Evolutionary conservation across 495 filamentous ascomycete species (phyloP), one percentile per base, ranked within the genome.

Genomic region (Podospora pseudoanserina): DNA sequence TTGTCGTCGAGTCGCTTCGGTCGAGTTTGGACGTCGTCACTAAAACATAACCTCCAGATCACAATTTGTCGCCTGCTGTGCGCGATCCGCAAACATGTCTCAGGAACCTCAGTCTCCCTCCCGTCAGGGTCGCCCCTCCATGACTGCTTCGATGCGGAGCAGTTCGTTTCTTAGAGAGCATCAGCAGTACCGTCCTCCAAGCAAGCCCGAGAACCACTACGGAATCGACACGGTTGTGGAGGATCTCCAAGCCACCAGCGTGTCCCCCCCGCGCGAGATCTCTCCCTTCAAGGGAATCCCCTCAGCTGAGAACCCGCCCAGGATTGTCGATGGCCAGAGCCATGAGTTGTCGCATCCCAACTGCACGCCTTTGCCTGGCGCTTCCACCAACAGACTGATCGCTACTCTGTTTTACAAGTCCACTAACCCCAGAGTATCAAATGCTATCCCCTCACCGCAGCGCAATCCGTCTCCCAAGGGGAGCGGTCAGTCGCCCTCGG

Each of bases 341-440:
- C 86, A 88, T 72, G 80, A 83, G 27, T 75, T 88, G 63, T 83
- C 85, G 44, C 86, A 88, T 65, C 78, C 80, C 1, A 83, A 84
- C 74, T 89, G 87, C 72, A 83, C 83, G 32, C 77, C 84, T 15
- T 67, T 78, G 3, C 74, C 78, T 6, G 83, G 82, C 5, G 70
- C 73, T 32, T 72, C 61, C 27, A 76, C 79, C 27, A 79, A 82
- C 55, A 73, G 78, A 30, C 73, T 94, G 15, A 76, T 92, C 39
- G 90, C 90, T 1, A 91, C 89, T 0, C 72, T 92, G 32, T 87
- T 92, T 69, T 92, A 92, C 78, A 88, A 89, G 77, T 82, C 84
- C 15, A 81, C 73, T 56, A 67, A 76, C 13, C 74, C 74, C 20
- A 65, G 74, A 3, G 62, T 74, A 55, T 75, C 77, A 18, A 73